Conservation (phyloP, 441 rosid genomes). For the Capsella rubella region DNA sequence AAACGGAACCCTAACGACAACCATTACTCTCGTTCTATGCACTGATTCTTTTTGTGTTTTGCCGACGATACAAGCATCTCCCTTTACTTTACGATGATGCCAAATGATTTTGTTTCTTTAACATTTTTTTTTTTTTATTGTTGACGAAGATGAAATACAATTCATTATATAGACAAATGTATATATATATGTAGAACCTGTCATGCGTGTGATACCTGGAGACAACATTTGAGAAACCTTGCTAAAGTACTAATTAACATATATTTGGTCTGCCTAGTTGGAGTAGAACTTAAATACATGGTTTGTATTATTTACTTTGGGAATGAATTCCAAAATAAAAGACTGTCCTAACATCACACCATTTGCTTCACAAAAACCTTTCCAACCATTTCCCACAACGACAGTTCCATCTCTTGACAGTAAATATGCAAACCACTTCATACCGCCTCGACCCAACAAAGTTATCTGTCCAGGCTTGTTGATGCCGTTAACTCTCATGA, state of each 20-base stretch:
- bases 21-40: slow-evolving; percentile 79
- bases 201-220: too few species aligned
- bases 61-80: background rate
- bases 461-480: slow-evolving; percentile 20
- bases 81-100: background rate
- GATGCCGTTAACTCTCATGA: slow-evolving; percentile 36
- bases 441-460: slow-evolving; percentile 34
- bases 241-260: background rate
- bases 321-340: slow-evolving; percentile 27
- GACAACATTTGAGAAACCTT: background rate
- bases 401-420: slow-evolving; percentile 29
- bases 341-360: slow-evolving; percentile 40
- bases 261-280: background rate
- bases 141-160: too few species aligned
- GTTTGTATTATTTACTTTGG: background rate
- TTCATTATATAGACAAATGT: too few species aligned
- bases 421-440: slow-evolving; percentile 36
- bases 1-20: slow-evolving; percentile 95
- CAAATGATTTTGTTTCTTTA: too few species aligned
- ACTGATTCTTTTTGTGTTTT: slow-evolving; percentile 27
- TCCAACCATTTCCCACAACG: slow-evolving; percentile 35
- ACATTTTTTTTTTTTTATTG: too few species aligned
- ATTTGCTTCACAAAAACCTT: slow-evolving; percentile 40
- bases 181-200: too few species aligned
- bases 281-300: background rate